Percentiles rank a stretch among this genome's conserved stretches.
Evolutionary conservation across 2,329 filamentous ascomycete species (phyloP).

Genomic region (Neopestalotiopsis rosae): DNA sequence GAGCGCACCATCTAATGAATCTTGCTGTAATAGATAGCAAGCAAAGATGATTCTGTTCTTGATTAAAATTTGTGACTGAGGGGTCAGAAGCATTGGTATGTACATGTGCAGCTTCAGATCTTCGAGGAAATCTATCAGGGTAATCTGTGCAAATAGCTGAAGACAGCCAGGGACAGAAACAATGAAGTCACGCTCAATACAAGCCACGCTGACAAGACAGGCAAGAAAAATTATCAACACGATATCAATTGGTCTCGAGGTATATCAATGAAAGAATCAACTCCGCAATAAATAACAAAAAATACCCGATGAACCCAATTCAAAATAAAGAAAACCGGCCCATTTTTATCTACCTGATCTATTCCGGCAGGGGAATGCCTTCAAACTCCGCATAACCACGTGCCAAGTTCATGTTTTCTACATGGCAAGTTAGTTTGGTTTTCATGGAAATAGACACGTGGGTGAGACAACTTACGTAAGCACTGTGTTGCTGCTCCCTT

Average conservation of each 20-base stretch:
- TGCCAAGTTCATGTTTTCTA: constrained; percentile 77
- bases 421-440: constrained; percentile 7
- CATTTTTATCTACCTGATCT: constrained; percentile 23
- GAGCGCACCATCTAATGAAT: too few relatives aligned
- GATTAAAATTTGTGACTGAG: too few relatives aligned
- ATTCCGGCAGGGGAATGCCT: constrained; percentile 59
- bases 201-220: too few relatives aligned
- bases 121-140: too few relatives aligned
- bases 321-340: constrained; percentile 6
- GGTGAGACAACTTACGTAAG: constrained; percentile 69
- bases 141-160: too few relatives aligned
- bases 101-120: too few relatives aligned
- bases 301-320: constrained; percentile 10
- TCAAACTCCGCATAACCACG: constrained; percentile 75
- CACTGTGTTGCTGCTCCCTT: constrained; percentile 95
- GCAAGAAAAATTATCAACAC: constrained; percentile 9
- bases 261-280: constrained; percentile 15
- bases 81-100: too few relatives aligned
- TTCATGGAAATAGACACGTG: neutral
- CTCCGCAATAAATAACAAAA: constrained; percentile 2
- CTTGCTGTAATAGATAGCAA: too few relatives aligned
- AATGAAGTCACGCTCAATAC: too few relatives aligned
- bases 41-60: too few relatives aligned
- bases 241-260: constrained; percentile 12
- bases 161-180: too few relatives aligned